Conservation (phyloP, 805 yeast genomes). For the Diddensiella caesifluorescens region DNA sequence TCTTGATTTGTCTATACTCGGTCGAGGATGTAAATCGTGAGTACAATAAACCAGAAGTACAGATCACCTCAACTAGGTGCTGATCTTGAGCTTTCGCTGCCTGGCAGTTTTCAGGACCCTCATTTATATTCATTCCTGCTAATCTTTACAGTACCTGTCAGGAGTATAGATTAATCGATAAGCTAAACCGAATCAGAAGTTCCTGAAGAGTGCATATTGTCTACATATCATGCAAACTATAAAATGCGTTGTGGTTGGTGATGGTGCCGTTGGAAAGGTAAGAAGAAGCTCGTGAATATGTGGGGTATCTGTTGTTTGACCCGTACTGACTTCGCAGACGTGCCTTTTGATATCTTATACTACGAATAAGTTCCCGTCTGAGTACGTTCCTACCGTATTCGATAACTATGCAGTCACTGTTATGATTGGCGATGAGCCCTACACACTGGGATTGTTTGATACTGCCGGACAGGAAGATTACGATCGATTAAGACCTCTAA, state of each 20-base stretch:
- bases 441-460: slow-evolving; percentile 93
- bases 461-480: slow-evolving; percentile 99
- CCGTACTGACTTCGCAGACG: slow-evolving; percentile 39
- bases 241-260: slow-evolving; percentile 98
- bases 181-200: slow-evolving; percentile 1
- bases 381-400: slow-evolving; percentile 97
- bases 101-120: no score
- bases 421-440: slow-evolving; percentile 92
- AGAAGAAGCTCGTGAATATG: no score
- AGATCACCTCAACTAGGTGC: no score
- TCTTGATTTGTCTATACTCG: no score
- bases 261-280: slow-evolving; percentile 97
- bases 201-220: background rate
- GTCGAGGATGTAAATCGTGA: no score
- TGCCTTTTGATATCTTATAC: slow-evolving; percentile 94
- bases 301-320: no score
- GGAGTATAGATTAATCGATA: slow-evolving; percentile 2
- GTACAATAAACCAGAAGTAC: no score
- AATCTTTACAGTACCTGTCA: background rate
- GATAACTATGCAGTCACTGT: slow-evolving; percentile 54
- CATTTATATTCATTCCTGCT: no score
- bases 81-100: slow-evolving; percentile 44
- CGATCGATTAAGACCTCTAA: slow-evolving; percentile 92
- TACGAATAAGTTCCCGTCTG: slow-evolving; percentile 95
- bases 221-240: slow-evolving; percentile 31